Percentiles rank a stretch among this genome's conserved stretches.
phyloP scores from a whole-genome alignment of 169 alveolate genomes.

The Plasmodium knowlesi region DNA sequence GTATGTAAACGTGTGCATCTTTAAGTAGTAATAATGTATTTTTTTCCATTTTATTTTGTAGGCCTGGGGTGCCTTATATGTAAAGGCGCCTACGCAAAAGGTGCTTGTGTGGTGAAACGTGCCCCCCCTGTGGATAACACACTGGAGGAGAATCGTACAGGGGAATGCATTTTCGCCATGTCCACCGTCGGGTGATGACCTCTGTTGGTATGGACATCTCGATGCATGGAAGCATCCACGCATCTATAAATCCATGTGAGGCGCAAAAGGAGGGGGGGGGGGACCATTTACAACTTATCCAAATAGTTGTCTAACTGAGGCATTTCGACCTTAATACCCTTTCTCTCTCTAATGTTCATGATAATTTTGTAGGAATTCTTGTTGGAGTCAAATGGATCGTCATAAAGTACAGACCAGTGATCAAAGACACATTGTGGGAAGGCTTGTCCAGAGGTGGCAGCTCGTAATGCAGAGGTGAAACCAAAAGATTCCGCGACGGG shows the following conservation, averaged over 20 bases:
- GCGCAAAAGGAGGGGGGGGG: not conserved
- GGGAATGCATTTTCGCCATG: not conserved
- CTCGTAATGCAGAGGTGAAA: constrained; percentile 98
- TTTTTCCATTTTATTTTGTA: not conserved
- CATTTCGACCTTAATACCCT: constrained; percentile 97
- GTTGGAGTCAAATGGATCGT: constrained; percentile 98
- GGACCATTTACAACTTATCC: constrained; percentile 94
- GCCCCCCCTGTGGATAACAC: not conserved
- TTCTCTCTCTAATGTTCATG: constrained; percentile 96
- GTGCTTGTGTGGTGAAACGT: not conserved
- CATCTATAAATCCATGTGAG: not conserved
- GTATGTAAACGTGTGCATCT: not conserved
- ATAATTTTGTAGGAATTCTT: constrained; percentile 95
- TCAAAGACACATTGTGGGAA: constrained; percentile 99
- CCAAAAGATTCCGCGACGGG: constrained; percentile 99
- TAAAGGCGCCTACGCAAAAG: not conserved
- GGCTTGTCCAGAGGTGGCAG: constrained; percentile 99
- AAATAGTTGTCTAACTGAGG: constrained; percentile 97
- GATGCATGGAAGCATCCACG: not conserved
- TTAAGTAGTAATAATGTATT: not conserved
- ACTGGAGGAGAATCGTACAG: not conserved
- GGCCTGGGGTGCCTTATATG: not conserved
- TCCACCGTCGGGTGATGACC: not conserved
- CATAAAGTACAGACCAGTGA: constrained; percentile 98
- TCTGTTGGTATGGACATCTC: not conserved